Base-by-base conservation (phyloP, 148 eudicot genomes). In the Camellia lanceoleosa region DNA sequence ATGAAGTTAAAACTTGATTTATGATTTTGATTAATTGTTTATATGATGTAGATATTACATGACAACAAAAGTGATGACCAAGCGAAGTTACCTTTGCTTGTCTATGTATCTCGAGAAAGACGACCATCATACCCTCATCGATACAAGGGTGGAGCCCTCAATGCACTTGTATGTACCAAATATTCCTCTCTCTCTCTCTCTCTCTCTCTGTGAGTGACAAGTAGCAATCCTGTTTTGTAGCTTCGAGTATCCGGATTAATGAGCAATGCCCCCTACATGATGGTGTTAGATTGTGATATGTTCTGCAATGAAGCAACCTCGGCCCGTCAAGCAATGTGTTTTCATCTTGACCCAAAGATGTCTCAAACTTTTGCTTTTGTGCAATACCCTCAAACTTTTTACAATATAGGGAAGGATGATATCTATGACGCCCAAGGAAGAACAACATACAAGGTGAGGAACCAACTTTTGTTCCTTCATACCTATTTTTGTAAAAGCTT, bases 281-380 rank as follows among this genome's bases (percentile, higher is more conserved):
- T 94, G 3, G 74, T 86, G 38, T 62, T 92, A 72, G 96, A 94
- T 49, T 94, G 98, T 54, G 98, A 94, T 73, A 92, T 94, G 96
- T 90, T 88, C 77, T 88, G 86, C 83, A 90, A 87, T 13, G 91
- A 94, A 74, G 80, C 96, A 3, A 54, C 80, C 52, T 94, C 95
- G 4, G 94, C 92, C 15, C 81, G 87, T 2, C 92, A 94, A 83
- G 91, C 92, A n/a, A 92, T 94, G 96, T 94, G 98, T 66, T 94
- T 93, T 71, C 89, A 83, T 78, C 90, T 92, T 42, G 98, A 93
- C 52, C 79, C 87, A 1, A 77, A 74, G 16, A 51, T 88, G 1
- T 86, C 94, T 55, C 77, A 85, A 0, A 71, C 90, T 0, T 80
- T 93, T 30, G 91, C 87, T 12, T 90, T 86, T 61, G 90, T 93